Conservation (phyloP, 306 rosid species). For the Dalbergia oliveri region DNA sequence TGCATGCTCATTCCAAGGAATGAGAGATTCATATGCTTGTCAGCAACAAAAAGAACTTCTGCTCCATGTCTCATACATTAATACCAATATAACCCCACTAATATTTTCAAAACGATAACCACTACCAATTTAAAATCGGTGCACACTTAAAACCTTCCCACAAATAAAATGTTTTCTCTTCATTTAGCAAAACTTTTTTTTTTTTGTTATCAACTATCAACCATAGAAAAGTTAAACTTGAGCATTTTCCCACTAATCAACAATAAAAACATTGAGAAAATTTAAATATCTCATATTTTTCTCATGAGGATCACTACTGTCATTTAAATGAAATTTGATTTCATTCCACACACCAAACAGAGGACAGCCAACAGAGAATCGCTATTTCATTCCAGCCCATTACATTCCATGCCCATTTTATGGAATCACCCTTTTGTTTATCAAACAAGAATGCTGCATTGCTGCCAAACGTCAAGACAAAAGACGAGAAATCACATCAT, state of each 20-base stretch:
- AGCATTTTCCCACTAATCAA: background rate
- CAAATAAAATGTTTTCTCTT: background rate
- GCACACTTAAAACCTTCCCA: background rate
- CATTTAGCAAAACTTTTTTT: background rate
- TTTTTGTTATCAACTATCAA: background rate
- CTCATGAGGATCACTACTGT: background rate
- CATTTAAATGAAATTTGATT: background rate
- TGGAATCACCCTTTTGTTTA: background rate
- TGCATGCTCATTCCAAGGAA: background rate
- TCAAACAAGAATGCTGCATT: background rate
- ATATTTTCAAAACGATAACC: background rate
- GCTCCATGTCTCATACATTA: background rate
- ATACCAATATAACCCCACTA: background rate
- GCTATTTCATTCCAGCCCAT: conserved; percentile 3
- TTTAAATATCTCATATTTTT: background rate
- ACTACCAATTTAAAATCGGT: background rate
- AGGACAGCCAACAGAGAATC: background rate
- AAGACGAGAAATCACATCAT: background rate
- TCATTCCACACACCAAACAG: background rate
- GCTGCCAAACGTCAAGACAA: background rate
- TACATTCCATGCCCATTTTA: background rate
- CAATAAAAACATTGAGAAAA: background rate
- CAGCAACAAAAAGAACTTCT: background rate
- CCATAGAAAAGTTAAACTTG: background rate
- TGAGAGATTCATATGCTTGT: background rate